These are phyloP conservation scores for Penicillium cinerascens DNA, from an alignment of 495 filamentous ascomycete genomes.

Conservation along the genomic window DNA sequence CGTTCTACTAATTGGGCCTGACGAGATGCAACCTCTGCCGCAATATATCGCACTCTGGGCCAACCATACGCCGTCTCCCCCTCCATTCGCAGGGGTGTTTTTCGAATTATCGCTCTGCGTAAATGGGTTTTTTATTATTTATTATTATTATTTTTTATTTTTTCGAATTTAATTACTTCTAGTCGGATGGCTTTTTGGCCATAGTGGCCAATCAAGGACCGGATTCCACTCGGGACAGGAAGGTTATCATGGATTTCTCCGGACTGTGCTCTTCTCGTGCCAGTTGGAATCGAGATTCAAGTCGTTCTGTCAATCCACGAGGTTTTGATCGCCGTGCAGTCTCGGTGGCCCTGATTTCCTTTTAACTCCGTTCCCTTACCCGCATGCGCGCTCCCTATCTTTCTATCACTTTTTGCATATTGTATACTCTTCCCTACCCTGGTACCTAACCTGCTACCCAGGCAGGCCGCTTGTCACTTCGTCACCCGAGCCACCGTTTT, in stretches of 20 bases:
- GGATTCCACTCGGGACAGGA: constrained; percentile 15
- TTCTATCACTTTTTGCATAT: constrained; percentile 22
- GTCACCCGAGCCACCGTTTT: background rate
- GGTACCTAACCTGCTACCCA: constrained; percentile 1
- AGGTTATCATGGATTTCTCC: constrained; percentile 32
- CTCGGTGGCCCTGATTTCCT: constrained; percentile 23
- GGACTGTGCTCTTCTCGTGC: constrained; percentile 25
- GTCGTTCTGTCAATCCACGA: constrained; percentile 23
- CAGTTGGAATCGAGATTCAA: constrained; percentile 32
- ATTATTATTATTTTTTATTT: constrained; percentile 2
- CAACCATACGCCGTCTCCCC: constrained; percentile 30
- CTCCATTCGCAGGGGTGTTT: constrained; percentile 19
- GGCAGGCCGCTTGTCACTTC: constrained; percentile 1
- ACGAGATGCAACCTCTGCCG: constrained; percentile 16
- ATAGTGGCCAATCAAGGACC: constrained; percentile 19
- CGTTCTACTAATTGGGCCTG: background rate
- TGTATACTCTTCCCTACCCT: constrained; percentile 24
- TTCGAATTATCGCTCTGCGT: constrained; percentile 7
- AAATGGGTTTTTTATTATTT: background rate
- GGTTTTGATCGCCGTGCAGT: constrained; percentile 17
- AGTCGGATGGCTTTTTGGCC: constrained; percentile 10
- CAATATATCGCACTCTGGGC: constrained; percentile 26
- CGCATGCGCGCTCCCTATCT: constrained; percentile 24
- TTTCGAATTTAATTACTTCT: background rate
- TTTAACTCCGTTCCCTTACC: constrained; percentile 39